Base-by-base conservation (phyloP, 75 land plant genomes). In the Pinus taeda region DNA sequence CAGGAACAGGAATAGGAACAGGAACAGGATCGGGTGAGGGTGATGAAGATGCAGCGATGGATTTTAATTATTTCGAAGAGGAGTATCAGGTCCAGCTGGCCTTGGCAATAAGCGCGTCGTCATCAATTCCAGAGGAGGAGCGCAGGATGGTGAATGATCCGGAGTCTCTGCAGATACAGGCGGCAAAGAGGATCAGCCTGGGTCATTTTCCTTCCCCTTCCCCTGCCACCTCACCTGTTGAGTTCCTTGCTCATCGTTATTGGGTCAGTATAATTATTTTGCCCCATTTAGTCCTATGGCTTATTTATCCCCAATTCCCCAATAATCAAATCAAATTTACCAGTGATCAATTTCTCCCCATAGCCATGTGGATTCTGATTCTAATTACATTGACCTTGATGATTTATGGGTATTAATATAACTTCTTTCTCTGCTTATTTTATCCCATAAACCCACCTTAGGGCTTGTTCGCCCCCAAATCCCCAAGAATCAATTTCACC, bases 41-140 rank as follows among this genome's bases (percentile, higher is more conserved):
- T 4, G 59, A 45, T 5, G 71, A 70, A 22, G 80, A 71, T 30
- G 60, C 42, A 15, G 14, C 29, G 15, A 33, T 33, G 53, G 79
- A 81, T 76, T 90, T 84, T 33, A 82, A 78, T 70, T 79, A 77
- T 57, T 83, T 88, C 53, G 95, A 90, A 79, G 96, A 93, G 83
- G 96, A 93, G 84, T 93, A 89, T 82, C 96, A 93, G 81, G 86
- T 93, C 58, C 94, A 91, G 83, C 80, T 93, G 64, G 96, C 96
- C 45, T 60, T 93, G 82, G 96, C 94, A 57, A 85, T 93, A 1
- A 89, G 92, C 74, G 90, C 85, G 24, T 91, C 96, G 57, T 89
- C 87, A 75, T 82, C 84, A 3, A 81, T 75, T 60, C 60, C 78
- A 9, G 71, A 45, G 6, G 73, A 78, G 29, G 91, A 85, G n/a